A percentile compares a stretch with the other conserved stretches of the same genome.
These are phyloP conservation scores for Maudiozyma humilis DNA, from an alignment of 1,139 yeast species.

Conservation along the genomic window DNA sequence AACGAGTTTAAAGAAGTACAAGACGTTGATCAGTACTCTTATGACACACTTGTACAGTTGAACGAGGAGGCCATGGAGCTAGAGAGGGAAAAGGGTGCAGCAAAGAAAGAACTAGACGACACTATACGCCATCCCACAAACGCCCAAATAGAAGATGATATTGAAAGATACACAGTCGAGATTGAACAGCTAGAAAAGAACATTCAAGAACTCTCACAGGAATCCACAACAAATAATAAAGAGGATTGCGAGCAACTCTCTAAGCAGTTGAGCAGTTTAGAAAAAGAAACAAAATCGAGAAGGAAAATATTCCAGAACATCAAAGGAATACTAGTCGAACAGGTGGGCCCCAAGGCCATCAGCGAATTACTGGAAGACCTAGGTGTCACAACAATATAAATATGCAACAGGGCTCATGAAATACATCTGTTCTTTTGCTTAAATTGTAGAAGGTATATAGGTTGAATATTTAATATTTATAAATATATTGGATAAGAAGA, in stretches of 20 bases:
- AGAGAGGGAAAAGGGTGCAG: constrained; percentile 15
- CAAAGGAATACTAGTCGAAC: constrained; percentile 19
- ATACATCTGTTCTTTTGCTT: too few species aligned
- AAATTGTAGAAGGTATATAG: not conserved
- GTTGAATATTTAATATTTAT: not conserved
- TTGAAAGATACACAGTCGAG: constrained; percentile 9
- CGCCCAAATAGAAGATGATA: constrained; percentile 10
- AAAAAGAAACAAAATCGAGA: constrained; percentile 13
- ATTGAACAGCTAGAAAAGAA: constrained; percentile 8
- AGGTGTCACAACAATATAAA: constrained; percentile 14
- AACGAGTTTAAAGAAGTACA: not conserved
- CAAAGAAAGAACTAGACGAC: constrained; percentile 10
- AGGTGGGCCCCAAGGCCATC: constrained; percentile 18
- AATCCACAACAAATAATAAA: constrained; percentile 17
- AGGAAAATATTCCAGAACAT: constrained; percentile 13
- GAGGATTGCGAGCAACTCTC: not conserved
- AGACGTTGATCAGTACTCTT: constrained; percentile 9
- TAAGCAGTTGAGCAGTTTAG: not conserved
- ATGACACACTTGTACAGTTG: constrained; percentile 16
- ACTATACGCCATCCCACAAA: constrained; percentile 18
- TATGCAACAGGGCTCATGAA: too few species aligned
- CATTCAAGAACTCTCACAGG: constrained; percentile 10
- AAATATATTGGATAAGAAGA: not conserved
- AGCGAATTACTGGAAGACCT: constrained; percentile 23
- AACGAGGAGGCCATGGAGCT: constrained; percentile 17